These are phyloP conservation scores for Astraeus odoratus DNA, from an alignment of 768 basidiomycete species.

Conservation along the genomic window DNA sequence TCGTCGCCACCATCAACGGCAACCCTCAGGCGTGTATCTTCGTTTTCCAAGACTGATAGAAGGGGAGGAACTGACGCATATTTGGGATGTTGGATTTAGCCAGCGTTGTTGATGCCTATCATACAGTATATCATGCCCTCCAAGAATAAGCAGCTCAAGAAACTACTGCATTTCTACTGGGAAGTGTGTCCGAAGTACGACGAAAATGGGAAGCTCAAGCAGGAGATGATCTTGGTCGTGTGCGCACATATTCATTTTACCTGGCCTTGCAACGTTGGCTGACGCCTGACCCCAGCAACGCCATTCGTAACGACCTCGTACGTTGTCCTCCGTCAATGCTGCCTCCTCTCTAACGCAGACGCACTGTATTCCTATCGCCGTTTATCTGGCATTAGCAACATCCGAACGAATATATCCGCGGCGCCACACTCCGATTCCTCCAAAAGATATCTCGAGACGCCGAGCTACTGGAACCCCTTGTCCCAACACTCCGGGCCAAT, in stretches of 20 bases:
- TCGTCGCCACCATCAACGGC: slow-evolving; percentile 90
- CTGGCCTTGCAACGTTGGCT: slow-evolving; percentile 1
- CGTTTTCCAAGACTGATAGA: neutral
- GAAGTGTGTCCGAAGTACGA: slow-evolving; percentile 98
- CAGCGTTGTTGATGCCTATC: slow-evolving; percentile 92
- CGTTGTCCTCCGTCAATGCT: slow-evolving; percentile 21
- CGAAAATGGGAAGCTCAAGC: slow-evolving; percentile 94
- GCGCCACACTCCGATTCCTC: slow-evolving; percentile 92
- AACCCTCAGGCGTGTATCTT: slow-evolving; percentile 67
- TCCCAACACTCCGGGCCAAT: slow-evolving; percentile 89
- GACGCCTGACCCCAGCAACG: slow-evolving; percentile 54
- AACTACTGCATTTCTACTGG: slow-evolving; percentile 93
- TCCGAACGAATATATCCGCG: slow-evolving; percentile 98
- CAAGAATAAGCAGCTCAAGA: slow-evolving; percentile 94
- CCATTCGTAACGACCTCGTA: slow-evolving; percentile 95
- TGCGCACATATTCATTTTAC: slow-evolving; percentile 36
- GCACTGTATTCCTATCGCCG: neutral
- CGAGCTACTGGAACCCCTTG: slow-evolving; percentile 91
- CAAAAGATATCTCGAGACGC: slow-evolving; percentile 92
- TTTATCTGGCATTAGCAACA: slow-evolving; percentile 68
- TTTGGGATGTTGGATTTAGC: slow-evolving; percentile 39
- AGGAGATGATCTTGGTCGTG: slow-evolving; percentile 99
- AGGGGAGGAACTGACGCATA: slow-evolving; percentile 1
- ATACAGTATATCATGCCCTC: slow-evolving; percentile 98
- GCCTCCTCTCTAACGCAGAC: neutral